A percentile compares a stretch with the other conserved stretches of the same genome.
phyloP scores from a whole-genome alignment of 176 grass and related monocot genomes.

The Aegilops tauschii region DNA sequence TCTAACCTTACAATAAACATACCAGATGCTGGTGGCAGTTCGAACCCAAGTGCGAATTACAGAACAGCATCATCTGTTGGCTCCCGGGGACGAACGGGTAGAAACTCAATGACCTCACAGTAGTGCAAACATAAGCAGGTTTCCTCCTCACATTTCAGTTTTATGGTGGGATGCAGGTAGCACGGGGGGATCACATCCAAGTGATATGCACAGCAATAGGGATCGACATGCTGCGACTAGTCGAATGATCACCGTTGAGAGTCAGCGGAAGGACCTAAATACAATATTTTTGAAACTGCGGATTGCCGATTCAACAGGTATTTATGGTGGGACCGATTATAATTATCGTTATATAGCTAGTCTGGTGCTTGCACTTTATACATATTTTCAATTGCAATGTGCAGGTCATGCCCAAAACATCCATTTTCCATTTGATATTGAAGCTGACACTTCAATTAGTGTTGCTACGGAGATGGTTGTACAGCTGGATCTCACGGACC shows the following conservation, averaged over 20 bases:
- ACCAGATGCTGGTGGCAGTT: slow-evolving; percentile 29
- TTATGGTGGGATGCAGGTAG: slow-evolving; percentile 44
- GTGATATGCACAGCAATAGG: slow-evolving; percentile 21
- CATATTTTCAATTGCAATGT: slow-evolving; percentile 10
- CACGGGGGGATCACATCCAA: slow-evolving; percentile 25
- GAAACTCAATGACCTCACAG: not conserved
- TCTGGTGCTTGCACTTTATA: not conserved
- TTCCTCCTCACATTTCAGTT: slow-evolving; percentile 22
- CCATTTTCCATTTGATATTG: slow-evolving; percentile 82
- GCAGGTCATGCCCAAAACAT: slow-evolving; percentile 75
- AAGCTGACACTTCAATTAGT: slow-evolving; percentile 66
- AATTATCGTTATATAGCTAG: not conserved
- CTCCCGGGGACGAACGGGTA: slow-evolving; percentile 21
- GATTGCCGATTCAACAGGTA: slow-evolving; percentile 80
- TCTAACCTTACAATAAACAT: slow-evolving; percentile 30
- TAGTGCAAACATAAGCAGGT: not conserved
- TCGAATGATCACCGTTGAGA: slow-evolving; percentile 61
- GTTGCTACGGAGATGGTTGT: slow-evolving; percentile 86
- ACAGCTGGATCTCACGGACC: slow-evolving; percentile 67
- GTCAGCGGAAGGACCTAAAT: slow-evolving; percentile 62
- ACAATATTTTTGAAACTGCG: slow-evolving; percentile 84
- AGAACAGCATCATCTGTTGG: slow-evolving; percentile 22
- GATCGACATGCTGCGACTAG: slow-evolving; percentile 14
- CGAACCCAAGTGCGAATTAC: slow-evolving; percentile 35
- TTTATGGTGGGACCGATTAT: not conserved